phyloP scores from a whole-genome alignment of 177 flowering plant species.

The Vitis hybrid region DNA sequence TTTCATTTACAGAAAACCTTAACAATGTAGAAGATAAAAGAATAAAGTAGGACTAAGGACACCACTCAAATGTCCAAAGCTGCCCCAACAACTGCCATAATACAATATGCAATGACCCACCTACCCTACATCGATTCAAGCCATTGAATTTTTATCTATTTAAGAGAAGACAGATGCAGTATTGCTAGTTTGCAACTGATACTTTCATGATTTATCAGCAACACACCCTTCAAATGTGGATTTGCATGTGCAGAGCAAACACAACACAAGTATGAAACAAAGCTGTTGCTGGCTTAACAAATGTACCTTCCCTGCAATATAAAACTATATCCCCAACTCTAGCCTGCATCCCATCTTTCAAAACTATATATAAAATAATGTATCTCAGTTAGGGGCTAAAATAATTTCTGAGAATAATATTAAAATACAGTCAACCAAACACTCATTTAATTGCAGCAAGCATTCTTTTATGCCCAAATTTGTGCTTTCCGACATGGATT shows the following conservation, averaged over 20 bases:
- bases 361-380: not conserved
- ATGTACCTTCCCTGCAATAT: conserved; percentile 12
- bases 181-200: not conserved
- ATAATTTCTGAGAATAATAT: not conserved
- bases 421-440: not conserved
- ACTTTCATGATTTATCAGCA: not conserved
- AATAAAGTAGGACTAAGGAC: no score
- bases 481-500: not conserved
- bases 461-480: not conserved
- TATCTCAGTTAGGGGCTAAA: conserved; percentile 6
- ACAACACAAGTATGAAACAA: not conserved
- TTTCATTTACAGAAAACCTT: not conserved
- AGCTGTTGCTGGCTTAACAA: not conserved
- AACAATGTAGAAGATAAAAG: not conserved
- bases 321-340: not conserved
- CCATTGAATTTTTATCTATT: not conserved
- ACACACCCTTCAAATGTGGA: not conserved
- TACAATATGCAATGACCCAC: no score
- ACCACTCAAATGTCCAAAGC: no score
- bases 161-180: not conserved
- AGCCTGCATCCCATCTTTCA: conserved; percentile 2
- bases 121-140: no score
- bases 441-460: not conserved
- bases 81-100: no score
- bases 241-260: conserved; percentile 24